A percentile compares a stretch with the other conserved stretches of the same genome.
Conservation (phyloP, 257 asterid genomes). For the Nicotiana benthamiana region DNA sequence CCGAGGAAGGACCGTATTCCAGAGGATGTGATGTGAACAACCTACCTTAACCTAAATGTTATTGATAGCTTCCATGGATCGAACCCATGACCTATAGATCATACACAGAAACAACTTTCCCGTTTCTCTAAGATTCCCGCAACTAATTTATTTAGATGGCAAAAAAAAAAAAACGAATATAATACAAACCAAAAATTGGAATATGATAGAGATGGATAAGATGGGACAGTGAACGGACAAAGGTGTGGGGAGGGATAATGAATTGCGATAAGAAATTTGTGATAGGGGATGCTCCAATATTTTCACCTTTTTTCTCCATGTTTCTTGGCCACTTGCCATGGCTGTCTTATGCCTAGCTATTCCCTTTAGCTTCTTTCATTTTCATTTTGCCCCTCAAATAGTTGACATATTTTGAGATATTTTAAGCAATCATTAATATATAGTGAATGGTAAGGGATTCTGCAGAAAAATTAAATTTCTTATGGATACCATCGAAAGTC, state of each 20-base stretch:
- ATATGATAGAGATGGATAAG: not conserved
- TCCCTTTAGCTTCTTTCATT: not conserved
- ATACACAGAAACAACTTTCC: too few relatives aligned
- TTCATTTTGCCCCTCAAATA: not conserved
- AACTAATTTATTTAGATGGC: not conserved
- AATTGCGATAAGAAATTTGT: slow-evolving; percentile 37
- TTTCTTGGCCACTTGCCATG: slow-evolving; percentile 35
- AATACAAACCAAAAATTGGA: not conserved
- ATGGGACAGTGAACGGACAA: not conserved
- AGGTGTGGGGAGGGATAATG: not conserved
- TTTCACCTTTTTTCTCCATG: slow-evolving; percentile 14
- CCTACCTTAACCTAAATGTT: too few relatives aligned
- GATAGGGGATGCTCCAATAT: slow-evolving; percentile 21
- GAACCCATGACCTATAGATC: too few relatives aligned
- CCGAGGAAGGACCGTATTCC: too few relatives aligned
- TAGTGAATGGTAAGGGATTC: not conserved
- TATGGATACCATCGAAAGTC: not conserved
- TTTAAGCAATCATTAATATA: not conserved
- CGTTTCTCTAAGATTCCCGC: not conserved
- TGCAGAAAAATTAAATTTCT: not conserved
- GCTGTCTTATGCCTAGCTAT: not conserved
- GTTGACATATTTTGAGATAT: not conserved
- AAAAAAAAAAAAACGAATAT: too few relatives aligned
- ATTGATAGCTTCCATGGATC: fast-evolving
- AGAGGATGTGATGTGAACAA: too few relatives aligned